Conservation (phyloP, 352 stramenopile genomes). For the Globisporangium iwayamae region DNA sequence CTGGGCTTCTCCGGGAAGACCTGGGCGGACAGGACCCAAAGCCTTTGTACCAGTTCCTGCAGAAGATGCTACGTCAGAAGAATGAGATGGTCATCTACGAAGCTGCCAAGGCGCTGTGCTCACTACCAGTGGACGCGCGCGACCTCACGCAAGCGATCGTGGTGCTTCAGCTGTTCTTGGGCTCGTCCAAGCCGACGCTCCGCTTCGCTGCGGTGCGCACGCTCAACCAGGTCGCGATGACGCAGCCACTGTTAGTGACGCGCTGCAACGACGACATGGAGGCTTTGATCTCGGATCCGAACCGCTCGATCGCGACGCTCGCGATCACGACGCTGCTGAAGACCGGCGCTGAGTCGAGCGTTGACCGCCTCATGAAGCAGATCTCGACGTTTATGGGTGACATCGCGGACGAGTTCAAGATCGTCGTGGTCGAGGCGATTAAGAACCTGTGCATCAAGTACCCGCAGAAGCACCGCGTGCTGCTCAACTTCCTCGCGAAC, state of each 20-base stretch:
- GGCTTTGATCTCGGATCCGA: slow-evolving; percentile 94
- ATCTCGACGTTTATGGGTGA: slow-evolving; percentile 99
- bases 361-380: slow-evolving; percentile 97
- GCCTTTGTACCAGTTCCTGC: slow-evolving; percentile 89
- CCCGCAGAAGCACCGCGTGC: slow-evolving; percentile 95
- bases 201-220: slow-evolving; percentile 97
- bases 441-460: slow-evolving; percentile 98
- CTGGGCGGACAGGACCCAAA: slow-evolving; percentile 75
- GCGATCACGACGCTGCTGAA: slow-evolving; percentile 99
- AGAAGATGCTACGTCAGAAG: slow-evolving; percentile 96
- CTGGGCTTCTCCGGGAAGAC: slow-evolving; percentile 87
- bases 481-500: slow-evolving; percentile 98
- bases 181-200: slow-evolving; percentile 93
- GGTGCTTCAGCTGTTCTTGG: slow-evolving; percentile 94
- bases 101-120: slow-evolving; percentile 95
- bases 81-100: slow-evolving; percentile 99
- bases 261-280: slow-evolving; percentile 99
- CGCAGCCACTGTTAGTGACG: slow-evolving; percentile 93
- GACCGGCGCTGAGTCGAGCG: slow-evolving; percentile 94
- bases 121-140: slow-evolving; percentile 93
- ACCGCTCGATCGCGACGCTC: slow-evolving; percentile 97
- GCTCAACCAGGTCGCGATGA: slow-evolving; percentile 90
- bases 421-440: slow-evolving; percentile 97
- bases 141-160: slow-evolving; percentile 97
- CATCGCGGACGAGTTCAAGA: slow-evolving; percentile 99